phyloP scores from a whole-genome alignment of 116 monocot species.

The Posidonia oceanica region DNA sequence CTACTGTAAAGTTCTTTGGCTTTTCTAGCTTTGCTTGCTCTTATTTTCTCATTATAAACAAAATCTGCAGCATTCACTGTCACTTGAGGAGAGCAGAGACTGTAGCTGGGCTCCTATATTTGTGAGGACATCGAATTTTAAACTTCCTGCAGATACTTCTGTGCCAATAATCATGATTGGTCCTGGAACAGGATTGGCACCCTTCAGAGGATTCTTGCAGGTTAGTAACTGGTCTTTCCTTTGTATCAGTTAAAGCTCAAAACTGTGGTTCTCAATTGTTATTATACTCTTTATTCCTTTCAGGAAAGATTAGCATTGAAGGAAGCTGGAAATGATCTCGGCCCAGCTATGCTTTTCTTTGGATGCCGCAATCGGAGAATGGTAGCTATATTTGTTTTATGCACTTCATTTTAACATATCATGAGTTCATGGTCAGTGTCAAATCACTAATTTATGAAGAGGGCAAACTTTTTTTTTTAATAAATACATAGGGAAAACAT shows the following conservation, averaged over 20 bases:
- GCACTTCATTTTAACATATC: neutral
- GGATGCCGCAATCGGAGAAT: slow-evolving; percentile 77
- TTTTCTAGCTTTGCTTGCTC: neutral
- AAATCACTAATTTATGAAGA: too few species aligned
- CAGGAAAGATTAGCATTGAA: slow-evolving; percentile 83
- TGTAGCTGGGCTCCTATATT: slow-evolving; percentile 79
- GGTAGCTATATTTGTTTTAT: slow-evolving; percentile 19
- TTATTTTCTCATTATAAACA: neutral
- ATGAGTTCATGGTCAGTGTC: neutral
- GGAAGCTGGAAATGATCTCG: slow-evolving; percentile 54
- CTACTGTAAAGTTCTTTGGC: neutral
- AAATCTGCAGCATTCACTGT: slow-evolving; percentile 34
- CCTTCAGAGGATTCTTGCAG: slow-evolving; percentile 87
- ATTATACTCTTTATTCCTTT: neutral
- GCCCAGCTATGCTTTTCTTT: slow-evolving; percentile 61
- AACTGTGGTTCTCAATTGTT: neutral
- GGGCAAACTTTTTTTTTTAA: too few species aligned
- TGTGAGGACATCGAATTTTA: slow-evolving; percentile 76
- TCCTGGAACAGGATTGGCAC: slow-evolving; percentile 79
- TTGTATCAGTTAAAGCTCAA: neutral
- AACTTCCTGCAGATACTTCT: slow-evolving; percentile 52
- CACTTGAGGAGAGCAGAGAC: slow-evolving; percentile 31
- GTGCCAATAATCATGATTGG: slow-evolving; percentile 79
- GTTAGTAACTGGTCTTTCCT: slow-evolving; percentile 10
- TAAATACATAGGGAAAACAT: too few species aligned